A percentile compares a stretch with the other conserved stretches of the same genome.
phyloP scores from a whole-genome alignment of 805 yeast species.

The Lipomyces spencermartinsiae region DNA sequence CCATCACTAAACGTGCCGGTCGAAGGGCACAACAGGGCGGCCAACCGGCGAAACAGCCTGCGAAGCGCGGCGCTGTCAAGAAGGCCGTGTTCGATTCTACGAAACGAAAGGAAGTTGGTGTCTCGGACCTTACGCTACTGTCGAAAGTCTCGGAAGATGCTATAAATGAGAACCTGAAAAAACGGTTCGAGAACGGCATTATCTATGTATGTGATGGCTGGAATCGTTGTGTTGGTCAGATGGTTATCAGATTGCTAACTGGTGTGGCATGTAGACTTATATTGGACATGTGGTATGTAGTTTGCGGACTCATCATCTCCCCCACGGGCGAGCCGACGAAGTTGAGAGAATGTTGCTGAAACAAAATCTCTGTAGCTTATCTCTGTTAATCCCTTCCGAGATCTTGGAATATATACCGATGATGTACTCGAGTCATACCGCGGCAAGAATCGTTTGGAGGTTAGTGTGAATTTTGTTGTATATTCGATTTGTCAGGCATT shows the following conservation, averaged over 20 bases:
- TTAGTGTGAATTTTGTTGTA: constrained; percentile 22
- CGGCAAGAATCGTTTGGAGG: constrained; percentile 93
- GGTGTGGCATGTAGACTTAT: constrained; percentile 41
- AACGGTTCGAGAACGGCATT: constrained; percentile 85
- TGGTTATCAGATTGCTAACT: constrained; percentile 11
- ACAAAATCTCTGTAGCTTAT: constrained; percentile 55
- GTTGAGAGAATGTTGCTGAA: not conserved
- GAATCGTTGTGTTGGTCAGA: not conserved
- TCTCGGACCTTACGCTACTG: constrained; percentile 87
- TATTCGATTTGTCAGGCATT: not conserved
- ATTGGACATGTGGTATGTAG: constrained; percentile 48
- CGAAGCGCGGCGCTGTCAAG: constrained; percentile 61
- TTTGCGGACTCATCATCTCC: not conserved
- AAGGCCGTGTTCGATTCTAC: constrained; percentile 84
- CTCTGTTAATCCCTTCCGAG: constrained; percentile 95
- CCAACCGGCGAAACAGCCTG: constrained; percentile 40
- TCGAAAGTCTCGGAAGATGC: constrained; percentile 89
- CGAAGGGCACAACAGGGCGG: constrained; percentile 42
- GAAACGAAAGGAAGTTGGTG: constrained; percentile 98
- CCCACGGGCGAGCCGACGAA: not conserved
- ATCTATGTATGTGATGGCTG: constrained; percentile 61
- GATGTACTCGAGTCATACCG: constrained; percentile 75
- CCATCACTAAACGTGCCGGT: constrained; percentile 40
- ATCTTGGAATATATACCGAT: constrained; percentile 91
- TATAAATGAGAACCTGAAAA: constrained; percentile 87